Percentiles rank a stretch among this genome's conserved stretches.
These are phyloP conservation scores for Bullera alba DNA, from an alignment of 768 basidiomycete genomes.

Conservation along the genomic window DNA sequence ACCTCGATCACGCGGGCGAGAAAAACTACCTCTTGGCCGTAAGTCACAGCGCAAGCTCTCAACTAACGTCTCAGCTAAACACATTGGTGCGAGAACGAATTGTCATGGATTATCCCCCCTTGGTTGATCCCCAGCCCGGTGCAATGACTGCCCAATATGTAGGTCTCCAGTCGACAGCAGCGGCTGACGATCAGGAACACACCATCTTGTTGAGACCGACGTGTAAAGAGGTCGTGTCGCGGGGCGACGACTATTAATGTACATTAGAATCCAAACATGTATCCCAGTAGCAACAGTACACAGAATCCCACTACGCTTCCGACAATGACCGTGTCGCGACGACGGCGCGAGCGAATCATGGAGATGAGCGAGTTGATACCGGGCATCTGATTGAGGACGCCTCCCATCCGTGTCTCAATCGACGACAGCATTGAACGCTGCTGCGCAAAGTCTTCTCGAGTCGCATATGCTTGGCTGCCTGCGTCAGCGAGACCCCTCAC, in stretches of 20 bases:
- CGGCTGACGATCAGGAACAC: constrained; percentile 45
- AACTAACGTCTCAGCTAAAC: constrained; percentile 58
- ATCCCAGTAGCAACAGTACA: constrained; percentile 57
- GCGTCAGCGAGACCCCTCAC: neutral
- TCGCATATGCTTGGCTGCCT: constrained; percentile 92
- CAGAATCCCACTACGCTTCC: constrained; percentile 83
- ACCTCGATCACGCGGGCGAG: constrained; percentile 86
- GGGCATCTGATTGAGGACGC: constrained; percentile 80
- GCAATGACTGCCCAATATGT: constrained; percentile 81
- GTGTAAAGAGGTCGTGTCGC: constrained; percentile 51
- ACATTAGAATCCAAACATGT: constrained; percentile 45
- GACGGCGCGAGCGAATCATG: constrained; percentile 86
- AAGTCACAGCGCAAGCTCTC: constrained; percentile 7
- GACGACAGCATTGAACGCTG: constrained; percentile 68
- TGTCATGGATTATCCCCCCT: constrained; percentile 85
- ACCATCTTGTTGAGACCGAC: constrained; percentile 51
- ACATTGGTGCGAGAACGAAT: constrained; percentile 80
- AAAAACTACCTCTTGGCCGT: constrained; percentile 88
- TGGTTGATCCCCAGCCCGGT: constrained; percentile 66
- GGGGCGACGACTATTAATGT: constrained; percentile 49
- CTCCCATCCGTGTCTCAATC: constrained; percentile 76
- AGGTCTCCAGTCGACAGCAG: constrained; percentile 4
- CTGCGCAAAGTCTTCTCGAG: constrained; percentile 79
- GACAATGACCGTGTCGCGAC: constrained; percentile 82
- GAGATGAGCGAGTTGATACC: constrained; percentile 81